Percentiles rank a stretch among this genome's conserved stretches.
These are phyloP conservation scores for Rhizopogon sp. DNA, from an alignment of 768 basidiomycete species.

Conservation along the genomic window DNA sequence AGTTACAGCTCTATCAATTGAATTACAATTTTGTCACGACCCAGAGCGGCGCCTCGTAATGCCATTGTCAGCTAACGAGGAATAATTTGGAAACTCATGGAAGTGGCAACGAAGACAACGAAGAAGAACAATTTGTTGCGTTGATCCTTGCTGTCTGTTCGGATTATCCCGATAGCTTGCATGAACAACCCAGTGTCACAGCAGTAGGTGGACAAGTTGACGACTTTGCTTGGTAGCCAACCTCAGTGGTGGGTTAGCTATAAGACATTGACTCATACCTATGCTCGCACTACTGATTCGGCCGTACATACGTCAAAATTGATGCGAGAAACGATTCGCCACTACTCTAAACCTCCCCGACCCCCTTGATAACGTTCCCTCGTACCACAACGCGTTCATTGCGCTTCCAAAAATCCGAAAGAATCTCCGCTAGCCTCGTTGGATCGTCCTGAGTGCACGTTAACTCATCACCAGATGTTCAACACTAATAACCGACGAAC, in stretches of 20 bases:
- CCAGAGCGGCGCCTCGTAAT: background rate
- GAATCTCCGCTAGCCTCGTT: slow-evolving; percentile 65
- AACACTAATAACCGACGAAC: slow-evolving; percentile 34
- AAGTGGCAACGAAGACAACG: background rate
- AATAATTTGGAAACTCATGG: background rate
- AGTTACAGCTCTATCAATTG: background rate
- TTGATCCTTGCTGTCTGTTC: background rate
- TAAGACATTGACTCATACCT: no score
- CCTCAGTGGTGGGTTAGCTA: background rate
- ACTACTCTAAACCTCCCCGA: slow-evolving; percentile 38
- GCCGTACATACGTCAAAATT: no score
- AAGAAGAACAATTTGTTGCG: background rate
- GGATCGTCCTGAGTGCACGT: slow-evolving; percentile 73
- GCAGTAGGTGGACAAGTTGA: background rate
- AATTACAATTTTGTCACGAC: background rate
- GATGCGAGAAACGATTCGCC: no score
- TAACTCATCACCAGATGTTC: background rate
- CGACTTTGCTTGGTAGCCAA: background rate
- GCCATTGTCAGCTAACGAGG: background rate
- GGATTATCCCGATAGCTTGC: background rate
- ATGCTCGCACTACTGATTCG: no score
- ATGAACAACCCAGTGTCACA: background rate
- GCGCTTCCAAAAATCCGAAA: slow-evolving; percentile 87
- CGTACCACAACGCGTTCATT: slow-evolving; percentile 72
- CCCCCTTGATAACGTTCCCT: slow-evolving; percentile 42